Percentiles rank a stretch among this genome's conserved stretches.
Evolutionary conservation across 331 rosid species (phyloP).

Genomic region (Spiraea crenata): DNA sequence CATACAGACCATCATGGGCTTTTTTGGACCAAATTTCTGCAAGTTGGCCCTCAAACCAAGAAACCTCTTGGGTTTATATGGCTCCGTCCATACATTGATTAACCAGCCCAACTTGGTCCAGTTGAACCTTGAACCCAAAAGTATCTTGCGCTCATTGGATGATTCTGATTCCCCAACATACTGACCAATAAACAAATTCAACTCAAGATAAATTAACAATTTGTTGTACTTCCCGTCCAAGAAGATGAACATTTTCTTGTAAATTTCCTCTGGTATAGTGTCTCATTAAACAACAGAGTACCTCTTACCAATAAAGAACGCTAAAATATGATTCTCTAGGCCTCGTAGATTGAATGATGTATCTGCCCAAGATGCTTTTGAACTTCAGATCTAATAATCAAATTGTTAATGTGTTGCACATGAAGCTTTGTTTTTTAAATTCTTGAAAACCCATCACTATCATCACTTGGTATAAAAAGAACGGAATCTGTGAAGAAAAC

Average conservation of each 20-base stretch:
- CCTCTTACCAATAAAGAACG: too few species aligned
- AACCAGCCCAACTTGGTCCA: neutral
- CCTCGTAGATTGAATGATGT: conserved; percentile 15
- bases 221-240: too few species aligned
- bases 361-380: conserved; percentile 12
- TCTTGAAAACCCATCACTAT: neutral
- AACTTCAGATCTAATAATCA: conserved; percentile 2
- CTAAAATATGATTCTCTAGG: neutral
- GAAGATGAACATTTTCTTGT: too few species aligned
- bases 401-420: neutral
- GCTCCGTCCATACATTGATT: neutral
- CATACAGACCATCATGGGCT: too few species aligned
- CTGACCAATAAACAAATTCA: too few species aligned
- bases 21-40: too few species aligned
- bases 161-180: too few species aligned
- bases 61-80: neutral
- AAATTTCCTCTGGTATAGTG: too few species aligned
- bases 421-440: neutral
- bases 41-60: too few species aligned
- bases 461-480: neutral
- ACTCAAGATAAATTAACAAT: too few species aligned
- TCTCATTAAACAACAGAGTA: too few species aligned
- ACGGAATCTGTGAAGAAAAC: neutral
- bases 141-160: too few species aligned
- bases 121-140: neutral